These are phyloP conservation scores for Lichina pygmaea DNA, from an alignment of 495 filamentous ascomycete genomes.

Conservation along the genomic window DNA sequence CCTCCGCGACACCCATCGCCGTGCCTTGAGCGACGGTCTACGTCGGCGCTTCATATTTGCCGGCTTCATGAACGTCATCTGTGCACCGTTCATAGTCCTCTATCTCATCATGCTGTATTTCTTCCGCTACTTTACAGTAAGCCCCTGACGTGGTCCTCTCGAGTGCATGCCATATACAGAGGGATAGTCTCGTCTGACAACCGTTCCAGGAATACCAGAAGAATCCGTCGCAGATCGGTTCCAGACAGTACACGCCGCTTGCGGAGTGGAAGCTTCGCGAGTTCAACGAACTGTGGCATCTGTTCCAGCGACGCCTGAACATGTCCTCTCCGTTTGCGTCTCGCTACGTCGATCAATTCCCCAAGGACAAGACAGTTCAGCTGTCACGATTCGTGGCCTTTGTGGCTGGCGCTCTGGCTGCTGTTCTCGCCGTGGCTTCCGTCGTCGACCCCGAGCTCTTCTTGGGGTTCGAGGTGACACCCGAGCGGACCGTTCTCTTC, in stretches of 20 bases:
- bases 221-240: conserved; percentile 59
- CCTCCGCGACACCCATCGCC: conserved; percentile 54
- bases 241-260: conserved; percentile 71
- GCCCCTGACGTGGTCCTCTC: conserved; percentile 4
- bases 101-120: conserved; percentile 73
- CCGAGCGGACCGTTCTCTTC: conserved; percentile 58
- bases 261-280: conserved; percentile 97
- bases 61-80: conserved; percentile 62
- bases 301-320: conserved; percentile 68
- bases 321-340: conserved; percentile 89
- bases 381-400: conserved; percentile 63
- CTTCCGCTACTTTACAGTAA: conserved; percentile 68
- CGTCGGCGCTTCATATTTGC: conserved; percentile 52
- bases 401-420: conserved; percentile 56
- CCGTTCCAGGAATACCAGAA: conserved; percentile 53
- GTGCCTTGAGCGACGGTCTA: conserved; percentile 47
- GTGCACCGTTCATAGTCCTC: conserved; percentile 56
- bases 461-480: conserved; percentile 70
- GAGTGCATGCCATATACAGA: too few relatives aligned
- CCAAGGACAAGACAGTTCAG: conserved; percentile 77
- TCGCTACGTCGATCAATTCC: conserved; percentile 85
- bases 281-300: conserved; percentile 85
- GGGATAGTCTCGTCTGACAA: not conserved
- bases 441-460: conserved; percentile 76
- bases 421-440: conserved; percentile 54